Evolutionary conservation across 345 rosid species (phyloP).

Genomic region (Heritiera littoralis): DNA sequence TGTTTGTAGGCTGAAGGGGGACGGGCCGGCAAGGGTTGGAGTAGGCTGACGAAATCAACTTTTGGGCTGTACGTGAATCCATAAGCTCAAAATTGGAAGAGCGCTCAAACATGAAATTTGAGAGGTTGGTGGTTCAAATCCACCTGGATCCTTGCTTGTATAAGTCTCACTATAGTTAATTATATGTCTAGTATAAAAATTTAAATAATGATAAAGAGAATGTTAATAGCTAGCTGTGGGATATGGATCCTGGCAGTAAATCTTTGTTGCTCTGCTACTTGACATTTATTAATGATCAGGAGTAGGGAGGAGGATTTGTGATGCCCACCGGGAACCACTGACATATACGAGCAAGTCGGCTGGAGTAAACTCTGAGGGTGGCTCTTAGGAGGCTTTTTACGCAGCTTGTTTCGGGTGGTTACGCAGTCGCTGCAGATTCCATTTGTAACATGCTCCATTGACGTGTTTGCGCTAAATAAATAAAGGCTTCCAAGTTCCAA

Average conservation of each 20-base stretch:
- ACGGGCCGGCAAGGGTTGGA: too few species aligned
- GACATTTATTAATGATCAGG: too few species aligned
- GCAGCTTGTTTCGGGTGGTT: background rate
- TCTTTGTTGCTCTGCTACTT: background rate
- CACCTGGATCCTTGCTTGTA: conserved; percentile 35
- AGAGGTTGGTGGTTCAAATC: conserved; percentile 64
- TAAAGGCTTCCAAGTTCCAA: background rate
- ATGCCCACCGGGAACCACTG: background rate
- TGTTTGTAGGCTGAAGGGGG: too few species aligned
- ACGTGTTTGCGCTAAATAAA: background rate
- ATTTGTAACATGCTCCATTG: background rate
- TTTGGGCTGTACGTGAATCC: conserved; percentile 19
- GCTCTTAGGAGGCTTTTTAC: background rate
- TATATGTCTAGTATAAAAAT: too few species aligned
- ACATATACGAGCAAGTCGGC: background rate
- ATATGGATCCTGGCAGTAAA: background rate
- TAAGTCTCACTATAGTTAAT: too few species aligned
- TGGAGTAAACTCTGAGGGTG: background rate
- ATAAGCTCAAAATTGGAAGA: conserved; percentile 44
- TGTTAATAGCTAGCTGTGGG: too few species aligned
- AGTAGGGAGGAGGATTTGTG: background rate
- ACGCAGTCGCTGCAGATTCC: background rate
- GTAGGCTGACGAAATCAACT: too few species aligned
- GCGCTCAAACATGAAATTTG: conserved; percentile 35
- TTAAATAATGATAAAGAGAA: too few species aligned